These are phyloP conservation scores for Russula sp. DNA, from an alignment of 768 basidiomycete species.

Conservation along the genomic window DNA sequence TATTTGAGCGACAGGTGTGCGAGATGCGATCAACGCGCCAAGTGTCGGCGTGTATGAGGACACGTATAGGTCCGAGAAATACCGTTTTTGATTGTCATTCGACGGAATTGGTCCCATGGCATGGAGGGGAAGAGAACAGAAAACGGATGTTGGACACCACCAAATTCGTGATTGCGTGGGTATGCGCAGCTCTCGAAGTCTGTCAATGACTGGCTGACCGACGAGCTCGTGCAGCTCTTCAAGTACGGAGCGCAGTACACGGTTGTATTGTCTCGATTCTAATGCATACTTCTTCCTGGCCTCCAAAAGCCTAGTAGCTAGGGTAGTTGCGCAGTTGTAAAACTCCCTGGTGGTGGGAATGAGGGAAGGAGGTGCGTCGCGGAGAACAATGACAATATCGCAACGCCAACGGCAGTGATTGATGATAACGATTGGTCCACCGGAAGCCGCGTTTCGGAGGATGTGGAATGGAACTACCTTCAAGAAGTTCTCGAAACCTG, in stretches of 20 bases:
- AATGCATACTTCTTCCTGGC: not conserved
- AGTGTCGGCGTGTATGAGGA: conserved; percentile 21
- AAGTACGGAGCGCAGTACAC: not conserved
- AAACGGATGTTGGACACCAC: not conserved
- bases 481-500: conserved; percentile 7
- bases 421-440: conserved; percentile 11
- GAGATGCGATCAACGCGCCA: conserved; percentile 10
- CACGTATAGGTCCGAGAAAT: conserved; percentile 13
- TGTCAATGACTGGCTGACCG: conserved; percentile 1
- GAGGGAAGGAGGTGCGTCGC: not conserved
- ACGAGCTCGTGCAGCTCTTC: conserved; percentile 7
- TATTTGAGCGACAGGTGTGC: not conserved
- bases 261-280: not conserved
- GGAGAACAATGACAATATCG: conserved; percentile 9
- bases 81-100: not conserved
- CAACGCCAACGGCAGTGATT: conserved; percentile 6
- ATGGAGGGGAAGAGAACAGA: conserved; percentile 19
- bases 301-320: not conserved
- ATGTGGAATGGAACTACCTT: not conserved
- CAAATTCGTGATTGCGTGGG: not conserved
- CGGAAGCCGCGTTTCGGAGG: conserved; percentile 1
- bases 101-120: conserved; percentile 11
- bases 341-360: conserved; percentile 2
- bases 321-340: not conserved
- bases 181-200: conserved; percentile 1